These are phyloP conservation scores for Fusarium papillatum DNA, from an alignment of 2,329 filamentous ascomycete species.

Conservation along the genomic window DNA sequence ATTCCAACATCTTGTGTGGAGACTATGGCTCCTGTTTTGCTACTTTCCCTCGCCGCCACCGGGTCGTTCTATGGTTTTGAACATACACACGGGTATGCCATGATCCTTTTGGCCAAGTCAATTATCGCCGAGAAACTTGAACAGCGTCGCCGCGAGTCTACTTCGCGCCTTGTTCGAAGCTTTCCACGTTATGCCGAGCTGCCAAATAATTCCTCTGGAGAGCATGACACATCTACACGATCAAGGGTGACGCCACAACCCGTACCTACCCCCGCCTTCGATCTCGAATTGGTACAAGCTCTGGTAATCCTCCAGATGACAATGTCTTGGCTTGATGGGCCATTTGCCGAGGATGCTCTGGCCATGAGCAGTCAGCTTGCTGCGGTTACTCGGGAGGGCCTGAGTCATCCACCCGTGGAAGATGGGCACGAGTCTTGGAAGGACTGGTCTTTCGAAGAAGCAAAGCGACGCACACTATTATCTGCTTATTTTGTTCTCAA, in stretches of 20 bases:
- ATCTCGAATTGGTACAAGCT: not conserved
- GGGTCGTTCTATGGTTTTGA: not conserved
- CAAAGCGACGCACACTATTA: slow-evolving; percentile 50
- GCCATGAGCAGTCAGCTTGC: not conserved
- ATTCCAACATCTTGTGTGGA: not conserved
- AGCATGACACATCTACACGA: not conserved
- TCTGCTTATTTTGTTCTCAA: slow-evolving; percentile 67
- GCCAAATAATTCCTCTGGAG: not conserved
- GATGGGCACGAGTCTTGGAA: not conserved
- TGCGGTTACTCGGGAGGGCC: not conserved
- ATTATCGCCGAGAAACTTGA: not conserved
- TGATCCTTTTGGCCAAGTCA: not conserved
- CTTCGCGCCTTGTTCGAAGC: not conserved
- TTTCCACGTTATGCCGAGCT: not conserved
- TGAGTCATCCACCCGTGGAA: not conserved
- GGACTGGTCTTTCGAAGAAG: not conserved
- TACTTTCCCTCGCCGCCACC: not conserved
- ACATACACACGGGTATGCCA: not conserved
- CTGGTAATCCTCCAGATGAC: not conserved
- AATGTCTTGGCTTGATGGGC: slow-evolving; percentile 2
- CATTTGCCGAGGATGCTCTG: not conserved
- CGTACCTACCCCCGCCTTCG: not conserved
- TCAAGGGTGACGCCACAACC: not conserved
- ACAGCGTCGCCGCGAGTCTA: not conserved
- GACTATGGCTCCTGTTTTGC: not conserved